Conservation (phyloP, 768 basidiomycete species). For the Boletus coccyginus region DNA sequence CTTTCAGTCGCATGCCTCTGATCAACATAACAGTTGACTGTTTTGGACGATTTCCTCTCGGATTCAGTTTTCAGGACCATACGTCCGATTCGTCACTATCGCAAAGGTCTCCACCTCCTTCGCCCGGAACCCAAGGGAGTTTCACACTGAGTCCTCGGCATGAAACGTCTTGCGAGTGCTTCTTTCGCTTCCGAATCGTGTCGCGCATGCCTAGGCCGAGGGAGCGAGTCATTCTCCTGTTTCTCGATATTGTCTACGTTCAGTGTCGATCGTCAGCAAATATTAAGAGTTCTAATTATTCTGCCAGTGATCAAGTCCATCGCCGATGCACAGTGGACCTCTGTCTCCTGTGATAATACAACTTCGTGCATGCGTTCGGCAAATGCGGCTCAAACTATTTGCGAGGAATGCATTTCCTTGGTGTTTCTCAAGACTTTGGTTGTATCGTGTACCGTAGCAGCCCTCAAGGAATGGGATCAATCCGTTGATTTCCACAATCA, state of each 20-base stretch:
- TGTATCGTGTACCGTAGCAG: too few relatives aligned
- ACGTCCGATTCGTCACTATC: conserved; percentile 86
- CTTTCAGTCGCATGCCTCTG: not conserved
- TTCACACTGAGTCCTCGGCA: too few relatives aligned
- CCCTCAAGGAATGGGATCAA: too few relatives aligned
- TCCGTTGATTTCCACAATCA: too few relatives aligned
- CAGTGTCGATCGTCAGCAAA: conserved; percentile 21
- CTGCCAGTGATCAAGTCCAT: conserved; percentile 49
- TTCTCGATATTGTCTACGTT: conserved; percentile 6
- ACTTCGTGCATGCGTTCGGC: conserved; percentile 23
- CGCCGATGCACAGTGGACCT: conserved; percentile 37
- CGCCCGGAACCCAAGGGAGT: conserved; percentile 36
- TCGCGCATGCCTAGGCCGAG: conserved; percentile 7
- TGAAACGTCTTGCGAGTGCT: too few relatives aligned
- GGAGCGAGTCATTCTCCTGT: not conserved
- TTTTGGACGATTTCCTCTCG: conserved; percentile 93
- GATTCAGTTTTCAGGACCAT: conserved; percentile 88
- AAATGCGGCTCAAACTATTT: conserved; percentile 14
- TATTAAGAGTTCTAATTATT: conserved; percentile 46
- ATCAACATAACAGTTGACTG: conserved; percentile 48
- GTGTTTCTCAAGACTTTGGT: too few relatives aligned
- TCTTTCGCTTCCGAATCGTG: conserved; percentile 41
- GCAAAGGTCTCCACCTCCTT: conserved; percentile 75
- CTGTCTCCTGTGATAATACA: conserved; percentile 20
- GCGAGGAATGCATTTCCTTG: conserved; percentile 11